Percentiles rank a stretch among this genome's conserved stretches.
Evolutionary conservation across 768 basidiomycete species (phyloP).

Genomic region (Termitomyces sp.): DNA sequence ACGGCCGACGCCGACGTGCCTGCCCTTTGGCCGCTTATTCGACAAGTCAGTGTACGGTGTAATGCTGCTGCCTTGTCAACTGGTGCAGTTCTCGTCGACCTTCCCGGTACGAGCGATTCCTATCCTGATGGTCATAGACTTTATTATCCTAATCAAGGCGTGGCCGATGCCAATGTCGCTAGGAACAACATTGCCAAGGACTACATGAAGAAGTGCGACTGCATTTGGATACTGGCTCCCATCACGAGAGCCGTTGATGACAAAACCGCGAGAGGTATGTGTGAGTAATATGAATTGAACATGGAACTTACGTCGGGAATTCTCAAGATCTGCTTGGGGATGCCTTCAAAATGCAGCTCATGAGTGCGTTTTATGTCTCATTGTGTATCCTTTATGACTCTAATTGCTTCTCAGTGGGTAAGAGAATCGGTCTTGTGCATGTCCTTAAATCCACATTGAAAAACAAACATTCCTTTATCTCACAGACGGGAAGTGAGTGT

Average conservation of each 20-base stretch:
- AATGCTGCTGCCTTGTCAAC: conserved; percentile 45
- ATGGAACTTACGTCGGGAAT: background rate
- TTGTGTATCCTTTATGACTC: background rate
- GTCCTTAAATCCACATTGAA: background rate
- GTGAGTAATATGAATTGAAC: background rate
- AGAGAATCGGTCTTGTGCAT: conserved; percentile 9
- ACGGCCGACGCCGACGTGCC: conserved; percentile 26
- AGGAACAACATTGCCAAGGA: conserved; percentile 58
- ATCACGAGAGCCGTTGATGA: conserved; percentile 62
- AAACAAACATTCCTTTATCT: background rate
- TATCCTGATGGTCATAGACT: background rate
- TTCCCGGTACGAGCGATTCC: conserved; percentile 39
- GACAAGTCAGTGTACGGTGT: conserved; percentile 57
- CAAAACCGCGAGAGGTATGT: conserved; percentile 52
- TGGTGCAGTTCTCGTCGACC: conserved; percentile 59
- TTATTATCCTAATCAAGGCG: no score
- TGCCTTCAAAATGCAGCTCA: conserved; percentile 57
- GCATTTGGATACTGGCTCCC: conserved; percentile 64
- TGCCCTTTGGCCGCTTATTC: conserved; percentile 60
- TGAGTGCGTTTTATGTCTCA: conserved; percentile 36
- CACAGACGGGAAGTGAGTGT: conserved; percentile 52
- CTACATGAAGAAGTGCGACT: conserved; percentile 63
- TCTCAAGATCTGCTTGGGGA: conserved; percentile 53
- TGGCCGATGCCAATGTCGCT: conserved; percentile 62
- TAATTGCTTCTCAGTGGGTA: conserved; percentile 35